phyloP scores from a whole-genome alignment of 306 rosid genomes.

The Citrullus colocynthis region DNA sequence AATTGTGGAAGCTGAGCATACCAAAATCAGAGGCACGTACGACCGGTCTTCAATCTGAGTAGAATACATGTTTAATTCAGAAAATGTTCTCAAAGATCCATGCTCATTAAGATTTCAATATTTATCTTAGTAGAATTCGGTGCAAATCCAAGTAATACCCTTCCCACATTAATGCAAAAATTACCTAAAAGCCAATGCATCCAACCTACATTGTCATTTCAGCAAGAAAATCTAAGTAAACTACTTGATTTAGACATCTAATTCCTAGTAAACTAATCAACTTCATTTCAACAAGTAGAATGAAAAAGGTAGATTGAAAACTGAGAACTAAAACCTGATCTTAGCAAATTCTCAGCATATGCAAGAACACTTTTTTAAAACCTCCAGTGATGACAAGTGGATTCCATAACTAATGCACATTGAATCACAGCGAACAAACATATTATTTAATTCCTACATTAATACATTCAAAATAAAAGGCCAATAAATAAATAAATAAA shows the following conservation, averaged over 20 bases:
- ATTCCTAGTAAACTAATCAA: not conserved
- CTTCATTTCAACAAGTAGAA: not conserved
- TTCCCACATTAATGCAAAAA: not conserved
- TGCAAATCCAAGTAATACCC: not conserved
- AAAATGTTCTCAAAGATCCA: not conserved
- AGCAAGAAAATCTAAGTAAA: not conserved
- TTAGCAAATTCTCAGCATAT: not conserved
- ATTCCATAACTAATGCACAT: not conserved
- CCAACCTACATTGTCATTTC: not conserved
- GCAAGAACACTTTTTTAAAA: not conserved
- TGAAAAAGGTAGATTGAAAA: not conserved
- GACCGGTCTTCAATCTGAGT: slow-evolving; percentile 52
- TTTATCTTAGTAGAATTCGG: not conserved
- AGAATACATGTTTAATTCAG: slow-evolving; percentile 19
- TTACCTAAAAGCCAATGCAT: not conserved
- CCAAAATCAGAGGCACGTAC: slow-evolving; percentile 58
- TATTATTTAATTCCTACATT: not conserved
- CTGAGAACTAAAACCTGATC: not conserved
- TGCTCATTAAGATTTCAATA: not conserved
- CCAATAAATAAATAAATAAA: not conserved
- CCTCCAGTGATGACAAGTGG: not conserved
- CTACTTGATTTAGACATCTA: not conserved
- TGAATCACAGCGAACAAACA: not conserved
- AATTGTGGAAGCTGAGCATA: slow-evolving; percentile 43
- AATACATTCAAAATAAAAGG: not conserved